Conservation (phyloP, 2,329 filamentous ascomycete species). For the Plectosphaerella cucumerina region DNA sequence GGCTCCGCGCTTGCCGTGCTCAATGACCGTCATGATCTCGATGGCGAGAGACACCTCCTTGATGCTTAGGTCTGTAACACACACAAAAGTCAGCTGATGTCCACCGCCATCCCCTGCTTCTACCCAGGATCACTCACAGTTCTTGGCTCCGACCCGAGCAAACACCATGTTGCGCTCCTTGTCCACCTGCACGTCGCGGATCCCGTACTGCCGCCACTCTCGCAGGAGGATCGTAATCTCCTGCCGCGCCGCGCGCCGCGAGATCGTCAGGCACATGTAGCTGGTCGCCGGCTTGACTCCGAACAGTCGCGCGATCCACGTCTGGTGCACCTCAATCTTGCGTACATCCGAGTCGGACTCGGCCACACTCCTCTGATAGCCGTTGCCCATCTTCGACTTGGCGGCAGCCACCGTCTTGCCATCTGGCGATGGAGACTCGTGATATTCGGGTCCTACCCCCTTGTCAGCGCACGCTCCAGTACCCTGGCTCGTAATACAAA, state of each 20-base stretch:
- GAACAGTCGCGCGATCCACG: slow-evolving; percentile 86
- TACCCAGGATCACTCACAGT: slow-evolving; percentile 59
- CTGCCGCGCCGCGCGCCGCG: slow-evolving; percentile 65
- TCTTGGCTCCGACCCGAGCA: slow-evolving; percentile 69
- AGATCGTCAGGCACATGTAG: slow-evolving; percentile 70
- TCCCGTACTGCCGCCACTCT: slow-evolving; percentile 79
- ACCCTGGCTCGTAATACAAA: neutral
- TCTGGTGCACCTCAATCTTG: slow-evolving; percentile 66
- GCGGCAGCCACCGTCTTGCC: neutral
- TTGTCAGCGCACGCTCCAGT: neutral
- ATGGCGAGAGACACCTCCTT: slow-evolving; percentile 85
- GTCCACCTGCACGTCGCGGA: slow-evolving; percentile 73
- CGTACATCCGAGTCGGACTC: slow-evolving; percentile 35
- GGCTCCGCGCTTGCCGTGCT: slow-evolving; percentile 72
- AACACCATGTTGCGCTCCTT: slow-evolving; percentile 76
- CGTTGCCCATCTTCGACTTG: slow-evolving; percentile 10
- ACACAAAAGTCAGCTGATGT: slow-evolving; percentile 13
- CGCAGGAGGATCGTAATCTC: slow-evolving; percentile 72
- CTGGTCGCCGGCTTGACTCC: slow-evolving; percentile 79
- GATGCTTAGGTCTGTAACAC: slow-evolving; percentile 63
- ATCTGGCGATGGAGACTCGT: slow-evolving; percentile 21
- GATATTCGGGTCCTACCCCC: slow-evolving; percentile 23
- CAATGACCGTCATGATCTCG: slow-evolving; percentile 84
- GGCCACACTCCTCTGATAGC: slow-evolving; percentile 20
- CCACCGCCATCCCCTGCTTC: neutral